These are phyloP conservation scores for Pseudogymnoascus sp. DNA, from an alignment of 2,329 filamentous ascomycete species.

Conservation along the genomic window DNA sequence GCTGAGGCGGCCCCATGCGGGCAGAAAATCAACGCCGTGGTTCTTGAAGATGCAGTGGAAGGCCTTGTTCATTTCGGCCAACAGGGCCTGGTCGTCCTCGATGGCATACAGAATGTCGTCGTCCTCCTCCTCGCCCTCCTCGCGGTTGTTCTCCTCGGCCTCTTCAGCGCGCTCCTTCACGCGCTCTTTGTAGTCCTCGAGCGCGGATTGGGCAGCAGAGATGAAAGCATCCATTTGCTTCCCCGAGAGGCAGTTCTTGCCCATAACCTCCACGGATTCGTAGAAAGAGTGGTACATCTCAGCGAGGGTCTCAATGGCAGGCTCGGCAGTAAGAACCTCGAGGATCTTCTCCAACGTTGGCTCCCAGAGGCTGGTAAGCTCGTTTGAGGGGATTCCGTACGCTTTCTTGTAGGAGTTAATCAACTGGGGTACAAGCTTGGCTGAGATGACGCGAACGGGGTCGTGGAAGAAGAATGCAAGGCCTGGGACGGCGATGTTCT, in stretches of 20 bases:
- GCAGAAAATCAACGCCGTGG: slow-evolving; percentile 76
- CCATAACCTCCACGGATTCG: slow-evolving; percentile 90
- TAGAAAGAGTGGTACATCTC: slow-evolving; percentile 99
- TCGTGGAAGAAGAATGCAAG: slow-evolving; percentile 99
- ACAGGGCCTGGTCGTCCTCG: slow-evolving; percentile 90
- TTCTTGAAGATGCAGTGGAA: slow-evolving; percentile 99
- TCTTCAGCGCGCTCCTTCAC: slow-evolving; percentile 80
- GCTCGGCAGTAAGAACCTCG: slow-evolving; percentile 87
- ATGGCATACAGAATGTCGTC: slow-evolving; percentile 85
- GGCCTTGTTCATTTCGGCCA: slow-evolving; percentile 99
- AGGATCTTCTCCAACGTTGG: slow-evolving; percentile 83
- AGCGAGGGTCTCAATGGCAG: slow-evolving; percentile 88
- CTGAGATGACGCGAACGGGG: slow-evolving; percentile 87
- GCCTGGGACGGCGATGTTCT: slow-evolving; percentile 88
- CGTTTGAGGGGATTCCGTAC: slow-evolving; percentile 69
- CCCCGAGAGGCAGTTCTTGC: slow-evolving; percentile 68
- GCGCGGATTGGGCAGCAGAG: slow-evolving; percentile 70
- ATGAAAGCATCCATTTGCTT: slow-evolving; percentile 84
- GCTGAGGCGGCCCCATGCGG: slow-evolving; percentile 78
- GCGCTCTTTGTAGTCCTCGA: slow-evolving; percentile 87
- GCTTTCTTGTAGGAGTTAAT: slow-evolving; percentile 91
- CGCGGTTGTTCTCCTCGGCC: slow-evolving; percentile 59
- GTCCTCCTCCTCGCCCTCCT: slow-evolving; percentile 83
- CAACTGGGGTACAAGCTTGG: slow-evolving; percentile 87
- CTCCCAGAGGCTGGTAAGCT: slow-evolving; percentile 76